A percentile compares a stretch with the other conserved stretches of the same genome.
phyloP scores from a whole-genome alignment of 192 early-diverging fungal genomes.

The Podila verticillata region DNA sequence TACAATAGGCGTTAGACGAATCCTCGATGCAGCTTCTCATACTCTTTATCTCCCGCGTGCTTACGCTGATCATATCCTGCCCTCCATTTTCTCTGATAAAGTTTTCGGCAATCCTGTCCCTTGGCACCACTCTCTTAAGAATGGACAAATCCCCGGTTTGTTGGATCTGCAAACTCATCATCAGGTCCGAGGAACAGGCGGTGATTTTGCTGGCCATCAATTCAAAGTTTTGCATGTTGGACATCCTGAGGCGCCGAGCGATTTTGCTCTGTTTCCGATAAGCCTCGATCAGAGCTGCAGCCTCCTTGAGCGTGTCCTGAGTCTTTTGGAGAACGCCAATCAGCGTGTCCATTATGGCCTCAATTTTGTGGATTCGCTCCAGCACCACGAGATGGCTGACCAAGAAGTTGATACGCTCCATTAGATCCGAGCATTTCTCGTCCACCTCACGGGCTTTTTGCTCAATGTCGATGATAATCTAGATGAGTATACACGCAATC shows the following conservation, averaged over 20 bases:
- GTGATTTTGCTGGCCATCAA: conserved; percentile 48
- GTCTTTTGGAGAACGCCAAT: conserved; percentile 50
- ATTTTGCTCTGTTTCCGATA: conserved; percentile 62
- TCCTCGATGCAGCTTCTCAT: background rate
- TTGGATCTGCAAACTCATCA: conserved; percentile 65
- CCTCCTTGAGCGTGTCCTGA: conserved; percentile 51
- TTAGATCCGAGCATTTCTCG: conserved; percentile 58
- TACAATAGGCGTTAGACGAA: background rate
- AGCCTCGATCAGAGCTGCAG: conserved; percentile 53
- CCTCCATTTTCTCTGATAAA: conserved; percentile 55
- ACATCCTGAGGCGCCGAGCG: conserved; percentile 58
- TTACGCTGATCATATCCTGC: conserved; percentile 49
- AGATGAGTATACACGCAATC: background rate
- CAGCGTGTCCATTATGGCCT: conserved; percentile 38
- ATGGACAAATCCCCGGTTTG: conserved; percentile 59
- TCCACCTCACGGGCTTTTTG: conserved; percentile 58
- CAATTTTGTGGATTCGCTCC: conserved; percentile 60
- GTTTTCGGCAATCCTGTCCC: conserved; percentile 54
- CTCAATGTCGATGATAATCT: conserved; percentile 63
- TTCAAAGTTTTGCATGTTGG: conserved; percentile 59
- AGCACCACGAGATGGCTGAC: conserved; percentile 52
- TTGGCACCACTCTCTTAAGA: conserved; percentile 36
- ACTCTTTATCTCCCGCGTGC: background rate
- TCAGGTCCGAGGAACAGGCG: conserved; percentile 56
- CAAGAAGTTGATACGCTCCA: conserved; percentile 64